A percentile compares a stretch with the other conserved stretches of the same genome.
Conservation (phyloP, 805 yeast genomes). For the Clavispora phyllophila region DNA sequence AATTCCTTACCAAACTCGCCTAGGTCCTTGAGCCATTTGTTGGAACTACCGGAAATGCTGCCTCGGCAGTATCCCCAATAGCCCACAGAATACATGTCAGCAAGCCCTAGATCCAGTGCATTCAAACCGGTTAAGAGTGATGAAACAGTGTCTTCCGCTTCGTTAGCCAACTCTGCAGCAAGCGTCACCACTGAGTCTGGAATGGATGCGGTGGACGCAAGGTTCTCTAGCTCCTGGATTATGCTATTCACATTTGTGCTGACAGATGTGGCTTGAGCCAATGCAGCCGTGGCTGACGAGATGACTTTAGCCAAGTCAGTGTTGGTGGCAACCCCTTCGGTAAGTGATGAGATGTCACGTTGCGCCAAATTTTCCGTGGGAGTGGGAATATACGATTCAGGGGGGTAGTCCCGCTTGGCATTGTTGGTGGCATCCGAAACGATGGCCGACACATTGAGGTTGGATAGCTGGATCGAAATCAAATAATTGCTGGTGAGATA, state of each 20-base stretch:
- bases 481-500: slow-evolving; percentile 33
- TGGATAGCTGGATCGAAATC: slow-evolving; percentile 30
- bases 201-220: slow-evolving; percentile 12
- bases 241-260: background rate
- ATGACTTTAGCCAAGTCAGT: background rate
- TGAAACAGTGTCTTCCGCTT: slow-evolving; percentile 15
- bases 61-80: slow-evolving; percentile 45
- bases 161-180: slow-evolving; percentile 8
- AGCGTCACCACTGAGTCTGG: slow-evolving; percentile 13
- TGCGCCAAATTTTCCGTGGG: background rate
- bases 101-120: slow-evolving; percentile 32
- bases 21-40: slow-evolving; percentile 2
- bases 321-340: background rate
- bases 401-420: background rate
- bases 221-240: background rate
- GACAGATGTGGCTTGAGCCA: background rate
- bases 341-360: background rate
- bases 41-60: slow-evolving; percentile 4
- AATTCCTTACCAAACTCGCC: slow-evolving; percentile 18
- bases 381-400: background rate
- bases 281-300: background rate
- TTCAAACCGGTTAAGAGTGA: slow-evolving; percentile 11
- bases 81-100: slow-evolving; percentile 36
- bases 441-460: slow-evolving; percentile 27
- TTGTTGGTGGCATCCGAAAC: slow-evolving; percentile 15